These are phyloP conservation scores for Botrytis pseudocinerea DNA, from an alignment of 2,329 filamentous ascomycete genomes.

Conservation along the genomic window DNA sequence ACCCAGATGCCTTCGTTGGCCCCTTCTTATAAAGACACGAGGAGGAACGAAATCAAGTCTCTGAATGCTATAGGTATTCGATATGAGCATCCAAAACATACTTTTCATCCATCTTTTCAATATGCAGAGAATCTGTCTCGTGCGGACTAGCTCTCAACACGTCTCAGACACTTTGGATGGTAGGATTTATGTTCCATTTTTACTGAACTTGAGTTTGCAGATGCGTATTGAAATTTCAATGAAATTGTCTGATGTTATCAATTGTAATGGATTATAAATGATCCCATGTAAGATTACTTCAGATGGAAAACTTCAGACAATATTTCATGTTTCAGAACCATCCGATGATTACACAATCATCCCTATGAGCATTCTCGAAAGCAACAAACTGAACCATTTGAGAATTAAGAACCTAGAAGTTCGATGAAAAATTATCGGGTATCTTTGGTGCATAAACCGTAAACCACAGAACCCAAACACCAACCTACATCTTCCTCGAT, in stretches of 20 bases:
- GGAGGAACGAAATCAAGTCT: not conserved
- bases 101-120: no score
- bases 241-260: not conserved
- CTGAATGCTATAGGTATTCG: no score
- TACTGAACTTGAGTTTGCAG: not conserved
- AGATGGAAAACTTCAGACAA: not conserved
- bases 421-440: slow-evolving; percentile 17
- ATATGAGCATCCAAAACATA: not conserved
- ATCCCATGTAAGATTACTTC: not conserved
- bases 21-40: not conserved
- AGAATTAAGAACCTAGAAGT: slow-evolving; percentile 10
- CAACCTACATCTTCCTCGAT: slow-evolving; percentile 9
- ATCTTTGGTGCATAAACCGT: slow-evolving; percentile 20
- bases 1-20: not conserved
- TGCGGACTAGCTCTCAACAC: not conserved
- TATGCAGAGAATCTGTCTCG: not conserved
- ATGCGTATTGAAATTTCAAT: not conserved
- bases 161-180: not conserved
- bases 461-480: slow-evolving; percentile 12
- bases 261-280: not conserved
- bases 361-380: not conserved
- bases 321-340: not conserved
- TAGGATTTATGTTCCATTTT: not conserved
- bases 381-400: not conserved
- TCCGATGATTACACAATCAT: not conserved